These are phyloP conservation scores for Wickerhamiella azyma DNA, from an alignment of 805 yeast species.

Conservation along the genomic window DNA sequence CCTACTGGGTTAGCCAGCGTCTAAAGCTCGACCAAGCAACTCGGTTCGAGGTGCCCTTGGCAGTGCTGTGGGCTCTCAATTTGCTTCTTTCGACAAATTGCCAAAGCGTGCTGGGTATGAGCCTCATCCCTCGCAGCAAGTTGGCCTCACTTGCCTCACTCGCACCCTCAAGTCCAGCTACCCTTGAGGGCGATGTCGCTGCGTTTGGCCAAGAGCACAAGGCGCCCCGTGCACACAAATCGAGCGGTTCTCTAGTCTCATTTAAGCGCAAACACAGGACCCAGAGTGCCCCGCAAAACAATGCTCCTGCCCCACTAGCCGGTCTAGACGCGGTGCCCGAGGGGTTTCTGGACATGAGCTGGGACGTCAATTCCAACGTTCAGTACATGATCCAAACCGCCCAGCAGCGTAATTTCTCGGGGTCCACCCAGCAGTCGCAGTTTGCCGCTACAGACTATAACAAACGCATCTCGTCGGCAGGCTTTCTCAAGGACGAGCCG, in stretches of 20 bases:
- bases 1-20: constrained; percentile 6
- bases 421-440: constrained; percentile 18
- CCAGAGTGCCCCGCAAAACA: neutral
- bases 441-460: constrained; percentile 21
- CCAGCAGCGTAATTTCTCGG: constrained; percentile 17
- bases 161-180: neutral
- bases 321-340: constrained; percentile 14
- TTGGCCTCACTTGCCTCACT: neutral
- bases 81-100: neutral
- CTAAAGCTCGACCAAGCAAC: neutral
- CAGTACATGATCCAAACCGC: constrained; percentile 7
- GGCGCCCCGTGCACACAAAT: neutral
- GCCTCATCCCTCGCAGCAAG: neutral
- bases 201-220: neutral
- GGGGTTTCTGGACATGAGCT: constrained; percentile 9
- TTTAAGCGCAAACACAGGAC: constrained; percentile 8
- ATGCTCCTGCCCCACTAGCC: constrained; percentile 1
- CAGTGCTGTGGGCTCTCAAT: constrained; percentile 3
- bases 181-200: too few species aligned
- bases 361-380: constrained; percentile 7
- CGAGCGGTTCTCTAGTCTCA: constrained; percentile 4
- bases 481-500: constrained; percentile 20
- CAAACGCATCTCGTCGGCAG: constrained; percentile 19
- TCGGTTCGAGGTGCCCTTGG: neutral
- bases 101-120: neutral